These are phyloP conservation scores for Thelephora aurantiotincta DNA, from an alignment of 768 basidiomycete genomes.

Conservation along the genomic window DNA sequence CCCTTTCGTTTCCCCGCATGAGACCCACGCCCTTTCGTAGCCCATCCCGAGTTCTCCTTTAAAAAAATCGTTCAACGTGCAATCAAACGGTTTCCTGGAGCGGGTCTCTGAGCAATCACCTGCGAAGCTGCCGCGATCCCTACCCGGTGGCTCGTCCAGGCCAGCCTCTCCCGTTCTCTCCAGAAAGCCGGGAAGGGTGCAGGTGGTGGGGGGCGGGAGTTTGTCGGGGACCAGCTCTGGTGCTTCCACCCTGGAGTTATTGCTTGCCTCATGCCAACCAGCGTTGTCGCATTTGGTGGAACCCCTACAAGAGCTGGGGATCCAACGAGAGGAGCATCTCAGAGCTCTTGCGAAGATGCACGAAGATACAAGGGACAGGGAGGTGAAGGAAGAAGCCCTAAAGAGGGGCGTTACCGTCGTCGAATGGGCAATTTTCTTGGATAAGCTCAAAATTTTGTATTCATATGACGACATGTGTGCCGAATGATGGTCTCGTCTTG, in stretches of 20 bases:
- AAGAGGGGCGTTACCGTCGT: conserved; percentile 53
- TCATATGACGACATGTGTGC: conserved; percentile 1
- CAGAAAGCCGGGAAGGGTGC: no score
- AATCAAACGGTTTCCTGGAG: no score
- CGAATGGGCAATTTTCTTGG: conserved; percentile 70
- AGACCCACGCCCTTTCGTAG: no score
- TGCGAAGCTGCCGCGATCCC: no score
- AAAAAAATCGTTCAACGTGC: no score
- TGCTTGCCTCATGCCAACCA: conserved; percentile 51
- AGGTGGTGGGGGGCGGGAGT: no score
- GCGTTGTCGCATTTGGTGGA: conserved; percentile 50
- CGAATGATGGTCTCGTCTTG: neutral
- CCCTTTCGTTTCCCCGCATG: no score
- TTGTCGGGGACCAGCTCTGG: no score
- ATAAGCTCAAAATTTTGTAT: conserved; percentile 34
- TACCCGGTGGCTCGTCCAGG: no score
- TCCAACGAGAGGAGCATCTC: conserved; percentile 44
- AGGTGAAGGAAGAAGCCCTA: conserved; percentile 58
- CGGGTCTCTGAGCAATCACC: no score
- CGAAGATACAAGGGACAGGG: conserved; percentile 53
- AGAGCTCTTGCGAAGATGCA: conserved; percentile 45
- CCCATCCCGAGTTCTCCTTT: no score
- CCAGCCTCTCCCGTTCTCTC: no score
- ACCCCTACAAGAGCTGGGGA: conserved; percentile 41
- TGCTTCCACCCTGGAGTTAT: conserved; percentile 29